A percentile compares a stretch with the other conserved stretches of the same genome.
phyloP scores from a whole-genome alignment of 495 filamentous ascomycete genomes.

The Lineolata rhizophorae region DNA sequence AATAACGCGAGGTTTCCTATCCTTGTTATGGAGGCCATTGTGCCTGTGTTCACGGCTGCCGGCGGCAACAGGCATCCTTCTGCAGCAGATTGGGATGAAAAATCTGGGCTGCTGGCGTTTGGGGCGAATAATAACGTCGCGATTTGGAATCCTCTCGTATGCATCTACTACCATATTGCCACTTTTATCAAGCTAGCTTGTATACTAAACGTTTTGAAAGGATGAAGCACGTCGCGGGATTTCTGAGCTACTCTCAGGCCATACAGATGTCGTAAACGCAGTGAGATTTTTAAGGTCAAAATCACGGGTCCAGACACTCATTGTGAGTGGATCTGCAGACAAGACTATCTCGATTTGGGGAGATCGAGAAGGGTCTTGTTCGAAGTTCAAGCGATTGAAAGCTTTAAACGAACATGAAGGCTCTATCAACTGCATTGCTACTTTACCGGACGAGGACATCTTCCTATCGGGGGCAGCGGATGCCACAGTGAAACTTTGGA shows the following conservation, averaged over 20 bases:
- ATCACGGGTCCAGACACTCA: constrained; percentile 24
- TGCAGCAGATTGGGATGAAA: constrained; percentile 69
- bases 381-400: constrained; percentile 20
- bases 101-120: constrained; percentile 55
- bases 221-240: constrained; percentile 34
- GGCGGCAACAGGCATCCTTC: constrained; percentile 81
- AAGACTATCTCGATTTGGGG: constrained; percentile 56
- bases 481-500: constrained; percentile 64
- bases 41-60: constrained; percentile 44
- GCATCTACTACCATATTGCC: constrained; percentile 10
- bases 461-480: constrained; percentile 62
- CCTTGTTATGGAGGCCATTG: constrained; percentile 1
- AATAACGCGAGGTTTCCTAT: too few species aligned
- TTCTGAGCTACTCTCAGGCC: constrained; percentile 49
- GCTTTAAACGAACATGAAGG: constrained; percentile 41
- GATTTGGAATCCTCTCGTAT: constrained; percentile 66
- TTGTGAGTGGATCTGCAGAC: constrained; percentile 70
- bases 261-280: constrained; percentile 61
- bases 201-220: constrained; percentile 12
- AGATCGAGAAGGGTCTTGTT: too few species aligned
- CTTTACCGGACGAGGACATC: constrained; percentile 27
- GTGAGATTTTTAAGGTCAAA: constrained; percentile 51
- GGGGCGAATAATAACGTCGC: constrained; percentile 77
- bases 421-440: constrained; percentile 60
- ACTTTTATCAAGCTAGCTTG: neutral